Percentiles rank a stretch among this genome's conserved stretches.
These are phyloP conservation scores for Carnegiea gigantea DNA, from an alignment of 179 eudicot species.

Conservation along the genomic window DNA sequence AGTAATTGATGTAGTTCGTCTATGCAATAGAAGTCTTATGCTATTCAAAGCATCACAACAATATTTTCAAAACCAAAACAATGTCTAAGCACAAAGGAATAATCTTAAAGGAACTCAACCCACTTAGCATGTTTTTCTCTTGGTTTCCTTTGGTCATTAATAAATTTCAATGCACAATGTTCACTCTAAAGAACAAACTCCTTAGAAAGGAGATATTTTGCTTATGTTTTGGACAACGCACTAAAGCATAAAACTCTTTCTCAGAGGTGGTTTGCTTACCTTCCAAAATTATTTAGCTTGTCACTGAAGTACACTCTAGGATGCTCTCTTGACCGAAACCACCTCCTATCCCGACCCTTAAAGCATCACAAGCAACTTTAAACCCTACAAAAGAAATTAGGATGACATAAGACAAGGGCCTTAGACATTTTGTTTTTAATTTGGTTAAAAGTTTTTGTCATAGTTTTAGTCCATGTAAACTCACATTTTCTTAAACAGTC, in stretches of 20 bases:
- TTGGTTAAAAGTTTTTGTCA: background rate
- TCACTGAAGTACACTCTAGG: background rate
- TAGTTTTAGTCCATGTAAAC: background rate
- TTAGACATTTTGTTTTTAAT: background rate
- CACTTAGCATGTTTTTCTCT: background rate
- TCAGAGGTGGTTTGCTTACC: background rate
- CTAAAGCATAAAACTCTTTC: conserved; percentile 9
- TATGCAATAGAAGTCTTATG: background rate
- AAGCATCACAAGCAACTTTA: background rate
- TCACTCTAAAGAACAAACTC: conserved; percentile 9
- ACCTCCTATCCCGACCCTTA: background rate
- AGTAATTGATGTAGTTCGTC: background rate
- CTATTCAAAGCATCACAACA: background rate
- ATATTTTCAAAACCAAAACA: background rate
- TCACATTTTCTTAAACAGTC: background rate
- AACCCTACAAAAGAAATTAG: background rate
- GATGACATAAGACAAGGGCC: background rate
- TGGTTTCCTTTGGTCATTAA: background rate
- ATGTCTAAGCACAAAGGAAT: conserved; percentile 1
- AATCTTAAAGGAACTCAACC: background rate
- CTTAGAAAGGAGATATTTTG: background rate
- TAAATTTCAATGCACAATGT: background rate
- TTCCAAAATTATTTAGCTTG: background rate
- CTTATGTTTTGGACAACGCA: background rate
- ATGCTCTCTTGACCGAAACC: conserved; percentile 1